phyloP scores from a whole-genome alignment of 352 stramenopile genomes.

The Pythium aquatile region DNA sequence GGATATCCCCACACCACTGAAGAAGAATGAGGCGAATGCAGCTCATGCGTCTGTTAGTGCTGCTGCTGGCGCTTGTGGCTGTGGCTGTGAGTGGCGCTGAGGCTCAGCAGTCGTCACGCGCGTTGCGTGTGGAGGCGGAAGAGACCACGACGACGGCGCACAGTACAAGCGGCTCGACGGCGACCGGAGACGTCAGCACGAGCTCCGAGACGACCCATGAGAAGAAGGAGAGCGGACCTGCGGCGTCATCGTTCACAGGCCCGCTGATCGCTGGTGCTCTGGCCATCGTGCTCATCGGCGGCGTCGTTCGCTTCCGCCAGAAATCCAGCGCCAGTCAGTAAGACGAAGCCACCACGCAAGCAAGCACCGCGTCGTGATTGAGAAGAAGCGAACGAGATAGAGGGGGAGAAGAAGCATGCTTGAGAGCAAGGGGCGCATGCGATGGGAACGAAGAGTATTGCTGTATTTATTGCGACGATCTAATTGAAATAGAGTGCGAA shows the following conservation, averaged over 20 bases:
- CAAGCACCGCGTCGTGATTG: neutral
- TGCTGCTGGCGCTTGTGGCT: constrained; percentile 1
- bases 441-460: neutral
- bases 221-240: neutral
- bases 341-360: neutral
- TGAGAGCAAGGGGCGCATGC: neutral
- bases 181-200: neutral
- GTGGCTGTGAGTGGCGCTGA: neutral
- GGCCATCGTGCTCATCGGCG: constrained; percentile 56
- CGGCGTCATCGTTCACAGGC: constrained; percentile 32
- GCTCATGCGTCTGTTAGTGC: neutral
- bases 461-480: constrained; percentile 7
- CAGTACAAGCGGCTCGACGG: constrained; percentile 2
- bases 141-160: neutral
- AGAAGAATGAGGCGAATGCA: neutral
- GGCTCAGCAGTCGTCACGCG: neutral
- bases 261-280: constrained; percentile 44
- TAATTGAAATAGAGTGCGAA: neutral
- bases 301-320: constrained; percentile 44
- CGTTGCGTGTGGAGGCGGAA: neutral
- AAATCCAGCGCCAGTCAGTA: constrained; percentile 26
- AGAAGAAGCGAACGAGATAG: no score
- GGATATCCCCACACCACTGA: neutral
- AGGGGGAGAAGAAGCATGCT: neutral
- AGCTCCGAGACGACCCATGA: constrained; percentile 9